Base-by-base conservation (phyloP, 2,329 filamentous ascomycete species). In the Fusarium musae region DNA sequence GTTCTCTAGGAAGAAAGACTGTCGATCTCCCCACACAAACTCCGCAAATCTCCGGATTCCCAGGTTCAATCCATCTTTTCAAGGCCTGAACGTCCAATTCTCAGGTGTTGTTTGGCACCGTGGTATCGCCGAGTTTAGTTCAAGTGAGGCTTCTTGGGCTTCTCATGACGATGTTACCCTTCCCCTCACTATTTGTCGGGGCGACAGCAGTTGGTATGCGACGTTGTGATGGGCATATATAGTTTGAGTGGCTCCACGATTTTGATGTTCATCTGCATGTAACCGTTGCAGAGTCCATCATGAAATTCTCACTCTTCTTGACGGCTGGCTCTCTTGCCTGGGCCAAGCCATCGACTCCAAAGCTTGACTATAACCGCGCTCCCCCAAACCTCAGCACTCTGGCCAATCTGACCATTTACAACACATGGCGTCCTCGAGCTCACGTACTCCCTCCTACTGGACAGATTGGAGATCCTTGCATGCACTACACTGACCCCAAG, bases 401-500 rank as follows among this genome's bases (percentile, higher is more conserved):
- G 21, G 76, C 78, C 58, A 83, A 83, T 69, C 77, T 76, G 44
- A 77, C 80, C 53, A 73, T 82, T 30, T 82, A 79, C 62, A 76
- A 81, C 75, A 74, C 75, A 69, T 77, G 75, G 75, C 70, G 75
- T 34, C 84, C 83, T 7, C 80, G 77, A 66, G 80, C 83, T 21
- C 84, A 85, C 58, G 78, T 85, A 3, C 78, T 84, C 3, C 83
- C 84, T 9, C 78, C 80, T 0, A 79, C 75, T 43, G 83, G 83
- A 11, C 79, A 83, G 52, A 82, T 84, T 46, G 84, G 82, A 40
- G 84, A 85, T 63, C 83, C 83, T 16, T 84, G 83, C 63, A 84
- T 83, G 81, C 84, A 85, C 66, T 85, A 84, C 73, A 84, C 82
- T 7, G 83, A 85, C 62, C 82, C 84, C 5, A 74, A 79, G 30